These are phyloP conservation scores for Scedosporium dehoogii DNA, from an alignment of 2,329 filamentous ascomycete genomes.

Conservation along the genomic window DNA sequence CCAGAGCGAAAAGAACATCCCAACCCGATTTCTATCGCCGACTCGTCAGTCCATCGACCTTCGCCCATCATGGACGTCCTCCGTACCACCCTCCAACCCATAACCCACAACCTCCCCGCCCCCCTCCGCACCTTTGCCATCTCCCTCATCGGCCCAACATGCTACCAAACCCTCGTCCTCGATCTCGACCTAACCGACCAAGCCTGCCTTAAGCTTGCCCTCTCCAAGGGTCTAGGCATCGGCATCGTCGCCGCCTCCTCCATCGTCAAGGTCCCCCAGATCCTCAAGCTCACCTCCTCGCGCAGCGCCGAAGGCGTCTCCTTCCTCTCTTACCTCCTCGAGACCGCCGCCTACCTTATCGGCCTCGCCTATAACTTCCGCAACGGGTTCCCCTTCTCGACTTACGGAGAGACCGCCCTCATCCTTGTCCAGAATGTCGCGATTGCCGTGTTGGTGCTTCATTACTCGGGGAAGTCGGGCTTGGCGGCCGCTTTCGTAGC, in stretches of 20 bases:
- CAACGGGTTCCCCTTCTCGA: constrained; percentile 89
- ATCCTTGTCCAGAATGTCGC: constrained; percentile 89
- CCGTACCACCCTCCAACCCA: constrained; percentile 52
- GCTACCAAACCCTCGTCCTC: constrained; percentile 79
- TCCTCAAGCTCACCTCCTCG: constrained; percentile 79
- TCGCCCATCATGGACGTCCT: constrained; percentile 48
- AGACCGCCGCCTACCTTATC: constrained; percentile 81
- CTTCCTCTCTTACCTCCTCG: constrained; percentile 86
- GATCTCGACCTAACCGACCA: constrained; percentile 70
- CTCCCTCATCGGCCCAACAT: constrained; percentile 70
- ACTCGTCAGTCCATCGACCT: too few relatives aligned
- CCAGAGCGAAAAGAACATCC: too few relatives aligned
- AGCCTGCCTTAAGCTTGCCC: constrained; percentile 75
- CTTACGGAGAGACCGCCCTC: constrained; percentile 87
- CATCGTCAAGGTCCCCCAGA: constrained; percentile 94
- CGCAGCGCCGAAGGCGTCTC: constrained; percentile 75
- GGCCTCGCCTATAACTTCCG: constrained; percentile 86
- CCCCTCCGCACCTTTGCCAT: constrained; percentile 66
- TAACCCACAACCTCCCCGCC: constrained; percentile 63
- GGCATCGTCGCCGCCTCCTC: constrained; percentile 85
- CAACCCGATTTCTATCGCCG: too few relatives aligned
- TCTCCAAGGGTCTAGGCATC: constrained; percentile 87
- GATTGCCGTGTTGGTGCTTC: constrained; percentile 77
- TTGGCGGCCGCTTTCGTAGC: constrained; percentile 71
- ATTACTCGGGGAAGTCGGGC: constrained; percentile 61